Evolutionary conservation across 2,329 filamentous ascomycete genomes (phyloP), one percentile per base, ranked within the genome.

Genomic region (Stagonosporopsis vannaccii): DNA sequence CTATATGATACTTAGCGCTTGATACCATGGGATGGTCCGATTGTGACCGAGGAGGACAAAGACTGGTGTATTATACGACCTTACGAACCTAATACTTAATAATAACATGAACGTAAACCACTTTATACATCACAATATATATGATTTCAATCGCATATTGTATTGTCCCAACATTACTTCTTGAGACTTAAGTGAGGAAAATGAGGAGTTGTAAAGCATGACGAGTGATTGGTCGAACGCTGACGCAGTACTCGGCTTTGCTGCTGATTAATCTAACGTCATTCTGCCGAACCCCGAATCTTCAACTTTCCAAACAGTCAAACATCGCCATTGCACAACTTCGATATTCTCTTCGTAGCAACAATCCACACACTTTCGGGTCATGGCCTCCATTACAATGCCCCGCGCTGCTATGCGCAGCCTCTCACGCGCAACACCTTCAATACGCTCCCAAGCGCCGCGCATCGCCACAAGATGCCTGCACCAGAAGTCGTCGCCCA

Each of bases 381-480:
- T 9, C 36, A 77, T 75, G 73, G 51, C 72, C 5, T 71, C 66
- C 25, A 67, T 49, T 37, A 60, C 61, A 40, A 50, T 74, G 3
- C 62, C 73, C 13, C 70, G 70, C 25, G 60, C 63, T 54, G 69
- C 66, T 30, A 35, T 75, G 51, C 70, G 73, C 53, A 65, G 54
- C 23, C 56, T 75, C n/a, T 61, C 65, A 6, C 65, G 69, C 35
- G 58, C 68, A 19, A 56, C 61, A 28, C 58, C 70, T 1, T 61
- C 65, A 9, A 20, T 71, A 28, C 65, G 60, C 30, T 62, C 68
- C 23, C 58, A 56, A 60, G 51, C 63, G 43, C 57, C 63, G 41
- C 66, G 65, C 59, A 61, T 68, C 47, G 66, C 72, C 59, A 70
- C 67, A 54, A 72, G 72, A 68, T 74, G 70, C 51, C 64, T 76